Conservation (phyloP, 495 filamentous ascomycete species). For the Hyaloscypha bicolor region DNA sequence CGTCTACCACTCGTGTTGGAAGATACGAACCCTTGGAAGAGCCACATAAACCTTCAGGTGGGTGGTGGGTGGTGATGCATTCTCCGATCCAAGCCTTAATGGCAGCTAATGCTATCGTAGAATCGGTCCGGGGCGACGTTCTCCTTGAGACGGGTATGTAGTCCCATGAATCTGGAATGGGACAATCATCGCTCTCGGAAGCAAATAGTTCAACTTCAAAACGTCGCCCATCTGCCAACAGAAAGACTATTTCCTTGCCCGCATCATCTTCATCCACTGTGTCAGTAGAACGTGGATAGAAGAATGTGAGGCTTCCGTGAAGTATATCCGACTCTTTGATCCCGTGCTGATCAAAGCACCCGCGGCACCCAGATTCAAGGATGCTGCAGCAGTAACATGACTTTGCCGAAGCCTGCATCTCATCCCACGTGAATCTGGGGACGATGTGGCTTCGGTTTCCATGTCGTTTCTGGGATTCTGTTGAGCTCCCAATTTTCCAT, state of each 20-base stretch:
- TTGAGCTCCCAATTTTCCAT: no score
- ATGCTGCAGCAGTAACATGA: no score
- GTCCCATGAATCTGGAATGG: background rate
- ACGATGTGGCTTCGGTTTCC: no score
- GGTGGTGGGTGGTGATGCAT: background rate
- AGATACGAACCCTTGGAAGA: no score
- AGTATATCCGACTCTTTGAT: background rate
- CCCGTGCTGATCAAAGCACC: background rate
- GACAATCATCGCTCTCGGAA: background rate
- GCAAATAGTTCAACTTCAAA: background rate
- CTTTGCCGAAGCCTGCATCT: no score
- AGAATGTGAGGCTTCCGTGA: background rate
- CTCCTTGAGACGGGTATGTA: background rate
- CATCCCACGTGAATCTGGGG: no score
- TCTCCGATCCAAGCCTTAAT: background rate
- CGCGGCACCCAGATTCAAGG: background rate
- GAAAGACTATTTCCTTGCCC: background rate
- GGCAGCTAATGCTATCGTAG: background rate
- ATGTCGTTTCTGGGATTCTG: no score
- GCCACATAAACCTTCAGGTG: no score
- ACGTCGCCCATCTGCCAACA: background rate
- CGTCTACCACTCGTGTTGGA: conserved; percentile 29
- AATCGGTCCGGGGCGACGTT: conserved; percentile 2
- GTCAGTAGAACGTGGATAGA: background rate
- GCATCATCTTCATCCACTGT: background rate